phyloP scores from a whole-genome alignment of 768 basidiomycete genomes.

The Mycena kentingensis region DNA sequence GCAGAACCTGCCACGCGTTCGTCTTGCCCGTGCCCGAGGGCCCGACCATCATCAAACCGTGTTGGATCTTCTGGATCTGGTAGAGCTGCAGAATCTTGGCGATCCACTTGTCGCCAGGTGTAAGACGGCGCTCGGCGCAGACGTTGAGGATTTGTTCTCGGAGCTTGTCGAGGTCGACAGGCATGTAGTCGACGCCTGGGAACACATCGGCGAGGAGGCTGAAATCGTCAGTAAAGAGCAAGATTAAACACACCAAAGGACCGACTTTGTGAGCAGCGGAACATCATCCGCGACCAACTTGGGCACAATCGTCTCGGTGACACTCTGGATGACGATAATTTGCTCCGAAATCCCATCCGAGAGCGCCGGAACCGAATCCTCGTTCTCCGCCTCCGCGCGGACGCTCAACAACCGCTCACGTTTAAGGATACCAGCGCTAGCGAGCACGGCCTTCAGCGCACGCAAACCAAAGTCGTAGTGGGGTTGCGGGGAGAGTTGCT shows the following conservation, averaged over 20 bases:
- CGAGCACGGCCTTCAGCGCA: conserved; percentile 93
- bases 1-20: conserved; percentile 93
- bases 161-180: conserved; percentile 84
- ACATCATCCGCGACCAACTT: conserved; percentile 98
- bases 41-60: conserved; percentile 99
- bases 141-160: conserved; percentile 85
- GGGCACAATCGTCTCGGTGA: conserved; percentile 97
- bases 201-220: conserved; percentile 96
- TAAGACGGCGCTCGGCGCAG: conserved; percentile 83
- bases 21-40: conserved; percentile 97
- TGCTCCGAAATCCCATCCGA: conserved; percentile 85
- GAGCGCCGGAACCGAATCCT: conserved; percentile 49
- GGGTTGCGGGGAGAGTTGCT: conserved; percentile 94
- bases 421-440: conserved; percentile 97
- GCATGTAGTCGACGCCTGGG: conserved; percentile 90
- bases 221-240: not conserved
- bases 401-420: conserved; percentile 73
- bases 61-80: conserved; percentile 99
- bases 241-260: no score
- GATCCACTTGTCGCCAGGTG: conserved; percentile 87
- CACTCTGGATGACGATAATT: conserved; percentile 96
- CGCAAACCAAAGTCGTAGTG: conserved; percentile 99
- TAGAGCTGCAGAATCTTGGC: conserved; percentile 96
- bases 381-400: conserved; percentile 43
- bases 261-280: conserved; percentile 86